Percentiles rank a stretch among this genome's conserved stretches.
Evolutionary conservation across 768 basidiomycete genomes (phyloP).

Genomic region (Trametopsis cervina): DNA sequence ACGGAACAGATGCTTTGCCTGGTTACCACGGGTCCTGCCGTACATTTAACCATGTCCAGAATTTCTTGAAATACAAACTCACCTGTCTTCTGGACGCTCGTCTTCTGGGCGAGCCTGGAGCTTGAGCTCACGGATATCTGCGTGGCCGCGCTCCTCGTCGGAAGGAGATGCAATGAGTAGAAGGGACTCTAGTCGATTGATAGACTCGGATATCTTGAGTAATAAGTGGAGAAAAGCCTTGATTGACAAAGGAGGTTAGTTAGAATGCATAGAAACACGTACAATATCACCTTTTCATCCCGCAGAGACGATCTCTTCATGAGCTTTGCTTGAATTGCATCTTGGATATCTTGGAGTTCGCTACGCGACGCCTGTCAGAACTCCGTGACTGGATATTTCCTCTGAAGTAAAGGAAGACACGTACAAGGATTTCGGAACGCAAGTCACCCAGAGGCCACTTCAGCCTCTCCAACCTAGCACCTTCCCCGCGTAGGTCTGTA

Average conservation of each 20-base stretch:
- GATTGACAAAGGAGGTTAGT: neutral
- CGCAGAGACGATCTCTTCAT: constrained; percentile 66
- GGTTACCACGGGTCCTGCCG: constrained; percentile 48
- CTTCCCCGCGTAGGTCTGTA: constrained; percentile 86
- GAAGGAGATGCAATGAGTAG: constrained; percentile 59
- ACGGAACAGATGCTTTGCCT: constrained; percentile 74
- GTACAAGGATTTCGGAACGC: constrained; percentile 60
- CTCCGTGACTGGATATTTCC: neutral
- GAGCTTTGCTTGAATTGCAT: constrained; percentile 72
- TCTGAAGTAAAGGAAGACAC: constrained; percentile 19
- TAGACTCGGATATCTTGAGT: constrained; percentile 88
- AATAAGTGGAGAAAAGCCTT: constrained; percentile 82
- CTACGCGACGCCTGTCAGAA: constrained; percentile 47
- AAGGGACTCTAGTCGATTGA: constrained; percentile 81
- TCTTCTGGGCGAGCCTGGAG: constrained; percentile 28
- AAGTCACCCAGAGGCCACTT: constrained; percentile 61
- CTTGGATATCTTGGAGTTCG: constrained; percentile 61
- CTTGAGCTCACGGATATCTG: constrained; percentile 29
- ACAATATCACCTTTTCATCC: constrained; percentile 93
- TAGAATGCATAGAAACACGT: constrained; percentile 8
- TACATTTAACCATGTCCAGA: neutral
- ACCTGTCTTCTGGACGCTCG: constrained; percentile 36
- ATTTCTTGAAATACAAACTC: constrained; percentile 26
- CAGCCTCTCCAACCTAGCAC: constrained; percentile 59
- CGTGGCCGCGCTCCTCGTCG: constrained; percentile 31